Evolutionary conservation across 2,329 filamentous ascomycete genomes (phyloP).

Genomic region (Elsinoe australis): DNA sequence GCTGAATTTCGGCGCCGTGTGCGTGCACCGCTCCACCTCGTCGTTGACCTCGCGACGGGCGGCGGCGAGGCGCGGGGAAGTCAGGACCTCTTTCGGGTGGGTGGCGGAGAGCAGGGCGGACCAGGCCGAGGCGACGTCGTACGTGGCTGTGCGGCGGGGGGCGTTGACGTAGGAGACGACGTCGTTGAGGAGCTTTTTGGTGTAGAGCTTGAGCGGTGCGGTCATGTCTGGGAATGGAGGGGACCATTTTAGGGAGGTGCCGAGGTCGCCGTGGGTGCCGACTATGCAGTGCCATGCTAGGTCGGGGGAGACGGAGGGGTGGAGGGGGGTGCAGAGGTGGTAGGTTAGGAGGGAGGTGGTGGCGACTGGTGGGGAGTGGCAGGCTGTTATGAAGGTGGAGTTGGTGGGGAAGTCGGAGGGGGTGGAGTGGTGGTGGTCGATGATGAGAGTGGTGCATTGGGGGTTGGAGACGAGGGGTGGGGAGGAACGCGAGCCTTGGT

Average conservation of each 20-base stretch:
- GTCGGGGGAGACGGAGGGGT: conserved; percentile 41
- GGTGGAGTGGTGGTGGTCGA: conserved; percentile 56
- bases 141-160: conserved; percentile 54
- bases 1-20: conserved; percentile 56
- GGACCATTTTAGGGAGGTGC: conserved; percentile 57
- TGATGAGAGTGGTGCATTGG: conserved; percentile 47
- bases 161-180: conserved; percentile 59
- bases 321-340: conserved; percentile 52
- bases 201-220: conserved; percentile 51
- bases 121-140: conserved; percentile 56
- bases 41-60: conserved; percentile 53
- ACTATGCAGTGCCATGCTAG: conserved; percentile 57
- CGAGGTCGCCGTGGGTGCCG: conserved; percentile 60
- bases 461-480: conserved; percentile 46
- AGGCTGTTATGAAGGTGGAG: conserved; percentile 53
- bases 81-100: conserved; percentile 46
- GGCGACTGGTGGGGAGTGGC: conserved; percentile 56
- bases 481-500: conserved; percentile 54
- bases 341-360: conserved; percentile 59
- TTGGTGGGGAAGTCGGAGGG: conserved; percentile 52
- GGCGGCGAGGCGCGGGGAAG: conserved; percentile 42
- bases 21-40: conserved; percentile 55
- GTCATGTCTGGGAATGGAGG: conserved; percentile 60
- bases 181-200: conserved; percentile 55
- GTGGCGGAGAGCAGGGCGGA: conserved; percentile 46